Evolutionary conservation across 2,329 filamentous ascomycete species (phyloP), one percentile per base, ranked within the genome.

Genomic region (Trichoderma sp.): DNA sequence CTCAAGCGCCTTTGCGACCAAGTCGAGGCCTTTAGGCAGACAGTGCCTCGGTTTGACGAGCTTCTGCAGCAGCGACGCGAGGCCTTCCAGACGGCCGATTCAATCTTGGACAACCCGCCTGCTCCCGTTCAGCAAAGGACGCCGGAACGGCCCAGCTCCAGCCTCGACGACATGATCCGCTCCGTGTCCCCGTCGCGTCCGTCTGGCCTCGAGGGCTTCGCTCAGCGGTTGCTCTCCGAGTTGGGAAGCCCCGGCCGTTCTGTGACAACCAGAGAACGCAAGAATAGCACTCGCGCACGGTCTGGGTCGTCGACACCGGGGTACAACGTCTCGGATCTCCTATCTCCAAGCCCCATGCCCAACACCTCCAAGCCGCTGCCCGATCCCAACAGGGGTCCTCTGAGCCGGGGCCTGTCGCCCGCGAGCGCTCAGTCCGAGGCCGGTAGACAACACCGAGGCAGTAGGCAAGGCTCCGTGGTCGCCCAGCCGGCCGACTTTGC

Each of bases 31-130:
- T 92, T 89, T 78, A 85, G 86, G 61, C 79, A 80, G 54, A 83
- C 85, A 6, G 83, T 93, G 7, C 86, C 89, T 0, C 85, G 90
- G 44, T 93, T 93, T 72, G 88, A 92, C 59, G 87, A 90, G 44
- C 81, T 93, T 2, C 78, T 93, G 4, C 88, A 83, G 76, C 87
- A 83, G 75, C 87, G 82, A 14, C 85, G 86, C 5, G 84, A 88
- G 67, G 86, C 85, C 0, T 90, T 89, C 70, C 84, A 86, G 70
- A 85, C 84, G 3, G 85, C 86, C 2, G 84, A 86, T 68, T 72
- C 79, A 7, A 80, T 82, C 30, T 73, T 79, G 48, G 72, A 74
- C 58, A 79, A 77, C 48, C 76, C 71, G 43, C 60, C 60, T 0
- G 76, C 67, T 3, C 71, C 73, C 1, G 67, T 68, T 2, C 70